A percentile compares a stretch with the other conserved stretches of the same genome.
Evolutionary conservation across 148 eudicot genomes (phyloP).

Genomic region (Spergularia marina): DNA sequence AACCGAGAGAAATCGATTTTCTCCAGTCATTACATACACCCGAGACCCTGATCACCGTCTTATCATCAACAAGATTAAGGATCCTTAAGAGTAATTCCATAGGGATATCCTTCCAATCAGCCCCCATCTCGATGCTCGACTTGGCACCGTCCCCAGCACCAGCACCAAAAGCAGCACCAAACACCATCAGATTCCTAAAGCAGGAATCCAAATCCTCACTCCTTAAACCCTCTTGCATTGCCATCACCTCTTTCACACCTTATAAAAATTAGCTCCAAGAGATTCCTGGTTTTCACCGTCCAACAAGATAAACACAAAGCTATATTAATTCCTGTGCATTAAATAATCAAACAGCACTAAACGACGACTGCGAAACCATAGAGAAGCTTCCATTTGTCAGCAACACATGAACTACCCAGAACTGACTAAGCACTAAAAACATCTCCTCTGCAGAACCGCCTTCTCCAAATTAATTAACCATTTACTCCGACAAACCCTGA

Average conservation of each 20-base stretch:
- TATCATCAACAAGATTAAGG: constrained; percentile 73
- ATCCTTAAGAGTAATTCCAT: constrained; percentile 84
- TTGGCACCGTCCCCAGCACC: constrained; percentile 26
- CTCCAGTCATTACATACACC: constrained; percentile 92
- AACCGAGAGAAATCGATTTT: constrained; percentile 74
- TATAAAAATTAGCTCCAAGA: neutral
- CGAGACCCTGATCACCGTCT: constrained; percentile 65
- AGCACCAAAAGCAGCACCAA: constrained; percentile 28
- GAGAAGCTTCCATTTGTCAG: constrained; percentile 26
- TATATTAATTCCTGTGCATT: constrained; percentile 7
- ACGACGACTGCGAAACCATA: constrained; percentile 8
- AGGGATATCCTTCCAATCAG: constrained; percentile 86
- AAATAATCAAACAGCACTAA: constrained; percentile 6
- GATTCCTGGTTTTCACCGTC: constrained; percentile 13
- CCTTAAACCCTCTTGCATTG: constrained; percentile 36
- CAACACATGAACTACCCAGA: constrained; percentile 24
- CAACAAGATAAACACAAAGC: constrained; percentile 19
- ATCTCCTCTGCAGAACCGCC: neutral
- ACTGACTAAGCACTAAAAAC: constrained; percentile 23
- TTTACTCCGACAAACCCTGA: neutral
- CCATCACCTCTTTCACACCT: constrained; percentile 35
- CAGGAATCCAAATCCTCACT: constrained; percentile 49
- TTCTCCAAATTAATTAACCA: neutral
- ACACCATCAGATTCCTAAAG: constrained; percentile 73
- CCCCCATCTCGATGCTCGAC: constrained; percentile 36